Evolutionary conservation across 257 asterid genomes (phyloP), one percentile per base, ranked within the genome.

Genomic region (Salvia rosmarinus): DNA sequence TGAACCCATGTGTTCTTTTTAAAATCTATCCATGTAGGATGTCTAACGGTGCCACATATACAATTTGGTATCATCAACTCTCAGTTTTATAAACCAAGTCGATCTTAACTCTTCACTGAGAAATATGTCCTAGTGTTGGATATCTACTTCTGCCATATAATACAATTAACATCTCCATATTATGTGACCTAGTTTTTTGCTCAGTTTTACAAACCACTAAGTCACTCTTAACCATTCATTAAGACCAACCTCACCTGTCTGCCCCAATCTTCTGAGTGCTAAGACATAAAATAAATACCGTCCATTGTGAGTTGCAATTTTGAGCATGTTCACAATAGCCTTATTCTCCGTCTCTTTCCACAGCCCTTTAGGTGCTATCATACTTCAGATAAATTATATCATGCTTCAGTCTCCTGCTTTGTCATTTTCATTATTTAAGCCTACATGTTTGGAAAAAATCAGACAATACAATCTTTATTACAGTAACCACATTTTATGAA

Each of bases 321-420:
- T 35, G 9, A 35, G 20, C 52, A 46, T 46, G 52, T 46, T n/a
- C 20, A 12, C 21, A 17, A 9, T 46, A 46, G 52, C 43, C 3
- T 57, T 9, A 34, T 17, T 16, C n/a, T 37, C 49, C 65, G 17
- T 35, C 16, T 62, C 16, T 19, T 20, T 19, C 35, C 51, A 19
- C 37, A 40, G 20, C 37, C 67, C 21, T 5, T 23, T 65, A 47
- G 56, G 42, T 65, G 42, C 70, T 66, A 6, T 64, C 44, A 49
- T 25, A 61, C 32, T 55, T 55, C 9, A 28, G 62, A 55, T 54
- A 20, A 9, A 54, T 55, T n/a, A 9, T 49, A 10, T 20, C 32
- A 20, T 52, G 61, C 16, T 55, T 21, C 35, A 55, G 8, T 55
- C 4, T 42, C 39, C 63, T 50, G 56, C 40, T 72, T 40, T 2